Percentiles rank a stretch among this genome's conserved stretches.
Evolutionary conservation across 371 early-diverging fungal species (phyloP).

Genomic region (Haplosporangium sp.): DNA sequence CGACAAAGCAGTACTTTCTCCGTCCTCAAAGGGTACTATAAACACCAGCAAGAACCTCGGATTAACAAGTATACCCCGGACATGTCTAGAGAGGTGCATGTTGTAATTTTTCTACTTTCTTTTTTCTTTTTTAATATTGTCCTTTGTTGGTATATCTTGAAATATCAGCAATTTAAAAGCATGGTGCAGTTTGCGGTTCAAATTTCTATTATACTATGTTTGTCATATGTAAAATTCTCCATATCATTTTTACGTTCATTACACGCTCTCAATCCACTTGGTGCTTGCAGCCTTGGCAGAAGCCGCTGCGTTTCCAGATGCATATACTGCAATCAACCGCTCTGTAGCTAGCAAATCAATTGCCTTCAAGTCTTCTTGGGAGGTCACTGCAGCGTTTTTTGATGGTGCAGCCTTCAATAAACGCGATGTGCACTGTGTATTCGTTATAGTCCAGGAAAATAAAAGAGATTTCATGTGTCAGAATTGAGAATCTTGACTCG

Average conservation of each 20-base stretch:
- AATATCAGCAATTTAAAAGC: too few species aligned
- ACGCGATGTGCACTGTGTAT: slow-evolving; percentile 32
- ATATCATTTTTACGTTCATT: background rate
- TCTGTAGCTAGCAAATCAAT: slow-evolving; percentile 76
- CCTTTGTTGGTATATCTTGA: too few species aligned
- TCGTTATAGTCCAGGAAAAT: background rate
- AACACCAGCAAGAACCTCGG: too few species aligned
- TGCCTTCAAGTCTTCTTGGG: slow-evolving; percentile 59
- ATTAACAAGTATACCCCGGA: too few species aligned
- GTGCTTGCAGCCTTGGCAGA: slow-evolving; percentile 31
- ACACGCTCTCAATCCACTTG: slow-evolving; percentile 51
- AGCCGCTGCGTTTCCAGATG: slow-evolving; percentile 19
- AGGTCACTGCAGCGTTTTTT: slow-evolving; percentile 48
- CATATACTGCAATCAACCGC: slow-evolving; percentile 65
- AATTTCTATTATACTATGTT: background rate
- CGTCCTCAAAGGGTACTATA: too few species aligned
- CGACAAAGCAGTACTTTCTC: too few species aligned
- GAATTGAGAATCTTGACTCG: background rate
- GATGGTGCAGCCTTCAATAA: slow-evolving; percentile 43
- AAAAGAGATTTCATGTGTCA: background rate
- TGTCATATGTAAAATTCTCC: too few species aligned
- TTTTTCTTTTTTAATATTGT: too few species aligned
- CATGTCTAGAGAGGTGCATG: too few species aligned
- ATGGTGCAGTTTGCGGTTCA: background rate
- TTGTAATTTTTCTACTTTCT: too few species aligned